Conservation (phyloP, 1,139 yeast species). For the Saccharomycopsis hybrid region DNA sequence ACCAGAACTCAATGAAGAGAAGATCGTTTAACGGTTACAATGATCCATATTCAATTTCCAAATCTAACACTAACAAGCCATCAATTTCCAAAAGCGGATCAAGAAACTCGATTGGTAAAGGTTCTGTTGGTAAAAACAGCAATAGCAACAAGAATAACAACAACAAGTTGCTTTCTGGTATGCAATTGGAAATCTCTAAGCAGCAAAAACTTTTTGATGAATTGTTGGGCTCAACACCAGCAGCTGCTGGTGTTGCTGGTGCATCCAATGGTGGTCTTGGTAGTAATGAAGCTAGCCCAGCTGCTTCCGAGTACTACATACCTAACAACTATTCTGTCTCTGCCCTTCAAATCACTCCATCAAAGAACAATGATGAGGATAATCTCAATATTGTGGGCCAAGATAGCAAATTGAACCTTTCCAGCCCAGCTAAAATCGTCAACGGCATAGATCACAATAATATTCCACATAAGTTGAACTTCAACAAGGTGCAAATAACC, state of each 20-base stretch:
- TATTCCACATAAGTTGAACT: not conserved
- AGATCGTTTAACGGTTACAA: not conserved
- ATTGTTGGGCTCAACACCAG: constrained; percentile 5
- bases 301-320: constrained; percentile 6
- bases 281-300: not conserved
- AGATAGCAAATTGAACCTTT: not conserved
- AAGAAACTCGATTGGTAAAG: not conserved
- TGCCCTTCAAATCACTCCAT: constrained; percentile 1
- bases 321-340: constrained; percentile 21
- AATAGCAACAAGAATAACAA: not conserved
- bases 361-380: not conserved
- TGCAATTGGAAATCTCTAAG: constrained; percentile 4
- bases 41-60: not conserved
- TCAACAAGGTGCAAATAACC: not conserved
- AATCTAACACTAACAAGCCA: constrained; percentile 2
- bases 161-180: not conserved
- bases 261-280: not conserved
- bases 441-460: not conserved
- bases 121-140: not conserved
- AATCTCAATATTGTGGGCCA: not conserved
- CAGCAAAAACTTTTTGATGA: constrained; percentile 12
- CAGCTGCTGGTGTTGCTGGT: not conserved
- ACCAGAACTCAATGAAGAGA: constrained; percentile 1
- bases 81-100: constrained; percentile 7
- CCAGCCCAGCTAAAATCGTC: not conserved